Conservation (phyloP, 2,329 filamentous ascomycete genomes). For the Aspergillus ibericus region DNA sequence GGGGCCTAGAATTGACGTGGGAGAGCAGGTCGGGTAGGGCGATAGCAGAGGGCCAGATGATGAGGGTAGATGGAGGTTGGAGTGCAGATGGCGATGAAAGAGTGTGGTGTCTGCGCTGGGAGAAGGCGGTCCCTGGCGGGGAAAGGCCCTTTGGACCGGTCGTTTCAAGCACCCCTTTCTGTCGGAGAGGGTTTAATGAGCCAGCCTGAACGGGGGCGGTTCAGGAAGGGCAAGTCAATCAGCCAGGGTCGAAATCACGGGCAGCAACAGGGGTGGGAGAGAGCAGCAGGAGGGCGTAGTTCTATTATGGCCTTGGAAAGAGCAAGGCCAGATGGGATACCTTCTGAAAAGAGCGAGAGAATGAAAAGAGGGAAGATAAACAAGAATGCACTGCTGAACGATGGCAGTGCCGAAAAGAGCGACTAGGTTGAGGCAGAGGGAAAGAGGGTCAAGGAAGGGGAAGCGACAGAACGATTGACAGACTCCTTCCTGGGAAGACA, state of each 20-base stretch:
- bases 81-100: slow-evolving; percentile 9
- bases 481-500: slow-evolving; percentile 3
- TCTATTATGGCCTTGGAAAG: neutral
- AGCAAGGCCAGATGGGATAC: slow-evolving; percentile 1
- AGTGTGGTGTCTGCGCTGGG: slow-evolving; percentile 12
- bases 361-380: slow-evolving; percentile 1
- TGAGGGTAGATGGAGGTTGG: neutral
- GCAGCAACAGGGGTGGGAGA: neutral
- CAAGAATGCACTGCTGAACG: slow-evolving; percentile 3
- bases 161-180: slow-evolving; percentile 25
- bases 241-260: neutral
- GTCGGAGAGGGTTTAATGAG: slow-evolving; percentile 16
- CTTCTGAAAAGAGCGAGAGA: slow-evolving; percentile 1
- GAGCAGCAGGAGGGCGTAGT: neutral
- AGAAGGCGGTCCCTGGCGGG: slow-evolving; percentile 17
- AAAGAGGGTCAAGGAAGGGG: slow-evolving; percentile 12
- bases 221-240: slow-evolving; percentile 7
- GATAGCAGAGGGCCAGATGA: slow-evolving; percentile 1
- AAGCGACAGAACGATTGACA: slow-evolving; percentile 6
- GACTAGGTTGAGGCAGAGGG: slow-evolving; percentile 10
- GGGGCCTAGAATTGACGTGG: neutral
- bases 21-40: neutral
- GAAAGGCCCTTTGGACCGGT: slow-evolving; percentile 13
- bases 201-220: slow-evolving; percentile 10
- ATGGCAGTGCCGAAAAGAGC: slow-evolving; percentile 12